These are phyloP conservation scores for Emericellopsis cladophorae DNA, from an alignment of 2,329 filamentous ascomycete species.

Conservation along the genomic window DNA sequence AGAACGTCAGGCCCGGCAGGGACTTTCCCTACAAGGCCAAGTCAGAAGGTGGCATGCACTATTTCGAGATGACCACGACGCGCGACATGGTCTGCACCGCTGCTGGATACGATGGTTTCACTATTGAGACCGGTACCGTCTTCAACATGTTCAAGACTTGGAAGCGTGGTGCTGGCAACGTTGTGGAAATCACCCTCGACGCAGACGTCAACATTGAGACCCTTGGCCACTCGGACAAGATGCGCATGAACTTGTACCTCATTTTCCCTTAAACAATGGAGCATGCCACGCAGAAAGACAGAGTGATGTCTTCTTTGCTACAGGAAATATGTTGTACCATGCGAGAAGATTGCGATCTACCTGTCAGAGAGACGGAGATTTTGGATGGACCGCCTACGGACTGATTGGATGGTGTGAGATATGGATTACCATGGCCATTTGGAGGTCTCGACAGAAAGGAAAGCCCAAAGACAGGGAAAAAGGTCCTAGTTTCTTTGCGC, in stretches of 20 bases:
- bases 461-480: too few relatives aligned
- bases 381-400: too few relatives aligned
- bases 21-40: not conserved
- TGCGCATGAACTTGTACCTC: conserved; percentile 10
- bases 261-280: not conserved
- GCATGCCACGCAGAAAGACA: too few relatives aligned
- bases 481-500: too few relatives aligned
- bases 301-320: too few relatives aligned
- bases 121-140: not conserved
- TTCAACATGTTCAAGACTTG: conserved; percentile 11
- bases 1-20: not conserved
- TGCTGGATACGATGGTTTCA: conserved; percentile 4
- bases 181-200: conserved; percentile 5
- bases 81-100: not conserved
- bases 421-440: too few relatives aligned
- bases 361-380: too few relatives aligned
- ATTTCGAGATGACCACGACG: conserved; percentile 1
- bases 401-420: too few relatives aligned
- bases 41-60: not conserved
- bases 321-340: too few relatives aligned
- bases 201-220: conserved; percentile 5
- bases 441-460: too few relatives aligned
- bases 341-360: too few relatives aligned
- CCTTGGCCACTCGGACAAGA: conserved; percentile 7
- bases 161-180: conserved; percentile 8